Base-by-base conservation (phyloP, 2,329 filamentous ascomycete genomes). In the Fusarium protoensiforme region DNA sequence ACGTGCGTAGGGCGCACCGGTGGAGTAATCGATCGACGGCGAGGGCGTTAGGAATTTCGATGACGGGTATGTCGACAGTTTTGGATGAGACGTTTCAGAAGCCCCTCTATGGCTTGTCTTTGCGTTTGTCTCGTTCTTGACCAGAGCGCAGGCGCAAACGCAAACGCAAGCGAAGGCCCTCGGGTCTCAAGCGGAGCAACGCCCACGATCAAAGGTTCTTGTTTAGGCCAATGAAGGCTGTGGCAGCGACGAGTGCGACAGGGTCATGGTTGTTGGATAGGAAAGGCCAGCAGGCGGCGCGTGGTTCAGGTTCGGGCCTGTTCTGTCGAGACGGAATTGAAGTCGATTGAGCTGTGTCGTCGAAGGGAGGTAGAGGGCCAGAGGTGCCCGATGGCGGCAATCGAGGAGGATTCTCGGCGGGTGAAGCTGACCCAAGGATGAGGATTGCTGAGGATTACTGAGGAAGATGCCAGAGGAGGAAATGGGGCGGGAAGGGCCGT, bases 201-300 rank as follows among this genome's bases (percentile, higher is more conserved):
- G 66, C 69, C 68, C 65, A 65, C 57, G 38, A 69, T 75, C 53
- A 54, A 68, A 58, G 51, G 36, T 35, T 74, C 57, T 69, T 48
- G 43, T 73, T 78, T 77, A 78, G 69, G 78, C 77, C 75, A 78
- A 79, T 75, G 65, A 78, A 79, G 79, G 77, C 80, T 77, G 75
- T 75, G 74, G 75, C 65, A 64, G 68, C 67, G 72, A 75, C 71
- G 76, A 75, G 72, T 64, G 75, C 77, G 75, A 78, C 65, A 76
- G 74, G 78, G 71, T 77, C 80, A 81, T 81, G 74, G 71, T 80
- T 78, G 71, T 76, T 51, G 67, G 53, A 67, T 64, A 65, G 60
- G 59, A 66, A 71, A 69, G 53, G 70, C 72, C 72, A 73, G 67
- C 53, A 60, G 74, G 76, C 76, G 65, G 76, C 74, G 76, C 58